phyloP scores from a whole-genome alignment of 257 asterid genomes.

The Gentiana macrophylla region DNA sequence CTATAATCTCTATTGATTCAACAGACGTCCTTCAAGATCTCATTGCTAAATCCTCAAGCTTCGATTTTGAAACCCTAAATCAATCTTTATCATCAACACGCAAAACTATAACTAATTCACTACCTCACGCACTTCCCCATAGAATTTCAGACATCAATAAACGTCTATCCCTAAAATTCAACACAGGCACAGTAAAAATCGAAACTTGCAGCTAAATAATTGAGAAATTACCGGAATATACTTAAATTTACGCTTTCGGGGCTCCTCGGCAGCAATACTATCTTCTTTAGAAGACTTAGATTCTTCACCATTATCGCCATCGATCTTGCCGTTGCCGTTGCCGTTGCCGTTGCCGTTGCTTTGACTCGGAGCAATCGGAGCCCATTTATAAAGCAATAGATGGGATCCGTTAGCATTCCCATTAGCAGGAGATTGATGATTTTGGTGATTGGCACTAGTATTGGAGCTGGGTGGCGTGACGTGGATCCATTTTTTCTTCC shows the following conservation, averaged over 20 bases:
- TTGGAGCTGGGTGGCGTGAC: slow-evolving; percentile 27
- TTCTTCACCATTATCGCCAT: slow-evolving; percentile 27
- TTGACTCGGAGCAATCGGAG: slow-evolving; percentile 45
- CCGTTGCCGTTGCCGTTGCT: slow-evolving; percentile 22
- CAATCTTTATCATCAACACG: not conserved
- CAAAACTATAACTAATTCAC: not conserved
- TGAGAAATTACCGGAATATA: slow-evolving; percentile 71
- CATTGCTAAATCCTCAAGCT: not conserved
- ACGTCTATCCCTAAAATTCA: not conserved
- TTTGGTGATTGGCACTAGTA: slow-evolving; percentile 5
- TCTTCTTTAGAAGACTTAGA: slow-evolving; percentile 28
- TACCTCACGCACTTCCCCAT: not conserved
- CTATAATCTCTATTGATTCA: too few relatives aligned
- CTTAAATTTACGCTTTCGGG: slow-evolving; percentile 65
- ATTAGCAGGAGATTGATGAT: slow-evolving; percentile 27
- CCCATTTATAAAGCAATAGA: slow-evolving; percentile 71
- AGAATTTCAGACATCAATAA: not conserved
- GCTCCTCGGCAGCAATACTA: slow-evolving; percentile 39
- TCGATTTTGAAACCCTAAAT: slow-evolving; percentile 10
- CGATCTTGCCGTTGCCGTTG: slow-evolving; percentile 14
- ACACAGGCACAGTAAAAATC: not conserved
- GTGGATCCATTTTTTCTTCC: slow-evolving; percentile 68
- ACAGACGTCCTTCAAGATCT: too few relatives aligned
- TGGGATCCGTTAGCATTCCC: slow-evolving; percentile 42
- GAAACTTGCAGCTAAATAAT: slow-evolving; percentile 6